Base-by-base conservation (phyloP, 257 asterid species). In the Paulownia fortunei region DNA sequence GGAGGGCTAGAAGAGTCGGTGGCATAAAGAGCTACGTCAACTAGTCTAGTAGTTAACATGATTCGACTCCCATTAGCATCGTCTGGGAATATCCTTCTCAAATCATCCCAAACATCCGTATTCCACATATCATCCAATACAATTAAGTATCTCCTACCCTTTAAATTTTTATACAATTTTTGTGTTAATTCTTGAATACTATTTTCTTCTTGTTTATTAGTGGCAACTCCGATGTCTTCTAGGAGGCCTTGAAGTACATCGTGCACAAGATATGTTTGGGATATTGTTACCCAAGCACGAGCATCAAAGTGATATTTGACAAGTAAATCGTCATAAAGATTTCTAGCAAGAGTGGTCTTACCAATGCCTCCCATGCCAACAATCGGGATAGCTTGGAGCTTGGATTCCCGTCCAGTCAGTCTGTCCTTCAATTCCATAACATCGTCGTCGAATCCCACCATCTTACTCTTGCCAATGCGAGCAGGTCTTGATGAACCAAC, bases 81-180 rank as follows among this genome's bases (percentile, higher is more conserved):
- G 37, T 80, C 69, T 3, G 87, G 85, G 27, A 81, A 64, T 12
- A 73, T 26, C 12, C 11, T 0, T 19, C n/a, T 79, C n/a, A 84
- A 1, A 23, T 18, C 47, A 27, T 82, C 8, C 83, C 82, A 79
- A 8, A 16, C 77, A 4, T 39, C 6, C 0, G 65, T 26, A 6
- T 44, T 55, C 88, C 88, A 82, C 4, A 79, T 54, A 26, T 82
- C 86, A 66, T 82, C 84, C 65, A 85, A 2, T 5, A 85, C 73
- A 9, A 82, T 76, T 9, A 85, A 66, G 24, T 81, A 84, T 59
- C 56, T 78, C 15, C 41, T 13, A 2, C 82, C 74, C 26, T 62
- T 39, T 12, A 84, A 37, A n/a, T 8, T 5, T 72, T 30, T 47
- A 11, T 30, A 30, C 2, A 85, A 12, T 0, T 0, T 6, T 3